Conservation (phyloP, 192 early-diverging fungal genomes). For the Coemansia sp. region DNA sequence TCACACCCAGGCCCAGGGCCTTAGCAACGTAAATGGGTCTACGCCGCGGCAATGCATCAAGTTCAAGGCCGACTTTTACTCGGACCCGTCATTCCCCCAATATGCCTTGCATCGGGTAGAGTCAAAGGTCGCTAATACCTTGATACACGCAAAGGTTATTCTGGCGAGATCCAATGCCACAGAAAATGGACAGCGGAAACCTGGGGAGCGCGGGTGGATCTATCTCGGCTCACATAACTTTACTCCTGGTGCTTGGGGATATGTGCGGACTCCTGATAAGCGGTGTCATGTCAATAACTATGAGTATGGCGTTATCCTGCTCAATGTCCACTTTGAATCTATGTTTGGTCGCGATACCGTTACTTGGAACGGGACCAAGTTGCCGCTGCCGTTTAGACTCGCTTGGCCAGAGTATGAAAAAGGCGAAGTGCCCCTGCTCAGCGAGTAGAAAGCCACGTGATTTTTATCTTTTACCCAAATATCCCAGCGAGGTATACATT, state of each 20-base stretch:
- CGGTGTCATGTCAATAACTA: conserved; percentile 33
- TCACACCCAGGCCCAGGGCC: conserved; percentile 26
- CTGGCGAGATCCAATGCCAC: conserved; percentile 11
- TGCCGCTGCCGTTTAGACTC: conserved; percentile 34
- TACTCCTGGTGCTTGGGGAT: conserved; percentile 41
- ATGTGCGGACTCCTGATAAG: neutral
- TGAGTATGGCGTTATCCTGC: conserved; percentile 40
- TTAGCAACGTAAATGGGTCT: conserved; percentile 12
- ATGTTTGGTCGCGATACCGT: conserved; percentile 25
- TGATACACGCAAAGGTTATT: conserved; percentile 35
- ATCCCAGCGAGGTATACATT: neutral
- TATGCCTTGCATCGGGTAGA: conserved; percentile 14
- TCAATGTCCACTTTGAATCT: conserved; percentile 12
- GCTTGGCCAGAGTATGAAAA: conserved; percentile 22
- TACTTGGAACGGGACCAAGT: conserved; percentile 14
- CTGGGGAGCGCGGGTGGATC: conserved; percentile 29
- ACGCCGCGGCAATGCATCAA: conserved; percentile 12
- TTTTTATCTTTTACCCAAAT: neutral
- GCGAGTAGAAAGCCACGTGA: conserved; percentile 1
- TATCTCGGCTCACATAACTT: conserved; percentile 48
- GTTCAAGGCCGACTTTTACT: conserved; percentile 8
- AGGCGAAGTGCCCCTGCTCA: conserved; percentile 17
- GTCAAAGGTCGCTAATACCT: neutral
- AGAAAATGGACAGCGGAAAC: neutral
- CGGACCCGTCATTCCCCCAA: conserved; percentile 1